A percentile compares a stretch with the other conserved stretches of the same genome.
Evolutionary conservation across 2,329 filamentous ascomycete genomes (phyloP).

Genomic region (Geosmithia flava): DNA sequence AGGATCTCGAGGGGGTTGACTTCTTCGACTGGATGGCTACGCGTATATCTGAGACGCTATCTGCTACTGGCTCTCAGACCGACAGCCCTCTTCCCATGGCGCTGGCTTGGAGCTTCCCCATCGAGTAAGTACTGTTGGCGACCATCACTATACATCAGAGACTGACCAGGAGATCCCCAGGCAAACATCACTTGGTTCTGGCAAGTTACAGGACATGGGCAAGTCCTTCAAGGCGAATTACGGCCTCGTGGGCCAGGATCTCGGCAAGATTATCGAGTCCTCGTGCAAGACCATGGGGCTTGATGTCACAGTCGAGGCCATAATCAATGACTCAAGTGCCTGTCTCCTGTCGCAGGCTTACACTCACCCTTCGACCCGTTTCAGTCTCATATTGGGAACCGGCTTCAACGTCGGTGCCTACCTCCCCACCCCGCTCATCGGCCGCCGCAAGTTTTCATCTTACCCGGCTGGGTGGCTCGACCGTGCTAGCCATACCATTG

Average conservation of each 20-base stretch:
- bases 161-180: conserved; percentile 17
- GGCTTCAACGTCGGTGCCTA: conserved; percentile 56
- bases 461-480: conserved; percentile 44
- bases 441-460: conserved; percentile 40
- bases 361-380: conserved; percentile 42
- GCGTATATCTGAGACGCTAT: conserved; percentile 44
- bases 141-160: background rate
- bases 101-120: conserved; percentile 58
- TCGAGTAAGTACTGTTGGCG: conserved; percentile 38
- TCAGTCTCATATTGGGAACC: conserved; percentile 55
- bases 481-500: conserved; percentile 47
- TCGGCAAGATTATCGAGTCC: conserved; percentile 43
- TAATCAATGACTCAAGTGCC: conserved; percentile 58
- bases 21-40: conserved; percentile 61
- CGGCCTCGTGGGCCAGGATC: conserved; percentile 44
- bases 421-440: conserved; percentile 44
- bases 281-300: conserved; percentile 40
- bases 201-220: conserved; percentile 49
- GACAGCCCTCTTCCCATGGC: conserved; percentile 42
- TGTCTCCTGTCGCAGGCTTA: conserved; percentile 54
- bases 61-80: conserved; percentile 21
- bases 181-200: conserved; percentile 50
- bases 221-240: conserved; percentile 51
- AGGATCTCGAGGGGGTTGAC: conserved; percentile 40
- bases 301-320: conserved; percentile 42